Evolutionary conservation across 208 protist genomes (phyloP).

Genomic region (Leishmania amazonensis): DNA sequence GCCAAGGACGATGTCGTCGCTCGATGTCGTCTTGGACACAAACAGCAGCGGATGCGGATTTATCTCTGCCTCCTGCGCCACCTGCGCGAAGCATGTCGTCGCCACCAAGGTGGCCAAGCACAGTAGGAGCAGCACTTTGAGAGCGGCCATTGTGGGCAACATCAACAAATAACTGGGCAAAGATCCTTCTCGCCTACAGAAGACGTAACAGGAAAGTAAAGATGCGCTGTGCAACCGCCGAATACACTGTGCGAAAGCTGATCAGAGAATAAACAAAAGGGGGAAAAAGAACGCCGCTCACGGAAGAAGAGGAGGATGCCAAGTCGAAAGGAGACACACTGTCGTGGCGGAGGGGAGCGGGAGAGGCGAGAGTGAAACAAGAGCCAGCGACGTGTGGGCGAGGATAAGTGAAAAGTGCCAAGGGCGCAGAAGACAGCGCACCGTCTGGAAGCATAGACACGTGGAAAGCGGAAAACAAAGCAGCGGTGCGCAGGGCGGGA

Average conservation of each 20-base stretch:
- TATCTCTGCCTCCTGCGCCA: constrained; percentile 21
- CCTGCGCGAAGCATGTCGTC: constrained; percentile 29
- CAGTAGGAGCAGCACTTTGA: constrained; percentile 25
- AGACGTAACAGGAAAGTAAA: background rate
- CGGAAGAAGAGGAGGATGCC: background rate
- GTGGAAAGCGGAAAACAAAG: background rate
- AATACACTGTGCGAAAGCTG: background rate
- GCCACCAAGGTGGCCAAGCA: constrained; percentile 27
- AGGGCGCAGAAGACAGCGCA: background rate
- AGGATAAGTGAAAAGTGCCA: background rate
- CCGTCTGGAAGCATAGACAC: background rate
- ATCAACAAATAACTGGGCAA: background rate
- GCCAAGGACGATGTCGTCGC: constrained; percentile 77
- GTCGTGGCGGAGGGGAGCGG: background rate
- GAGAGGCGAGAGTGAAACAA: background rate
- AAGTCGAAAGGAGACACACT: constrained; percentile 2
- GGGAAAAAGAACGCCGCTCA: background rate
- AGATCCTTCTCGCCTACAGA: background rate
- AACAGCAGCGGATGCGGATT: constrained; percentile 68
- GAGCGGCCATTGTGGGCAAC: constrained; percentile 10
- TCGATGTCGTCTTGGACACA: constrained; percentile 77
- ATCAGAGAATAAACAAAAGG: too few species aligned
- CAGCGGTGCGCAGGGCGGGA: background rate
- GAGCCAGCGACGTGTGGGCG: background rate
- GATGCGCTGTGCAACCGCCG: background rate